Evolutionary conservation across 2,329 filamentous ascomycete genomes (phyloP), one percentile per base, ranked within the genome.

Genomic region (Chaetomiaceae sp.): DNA sequence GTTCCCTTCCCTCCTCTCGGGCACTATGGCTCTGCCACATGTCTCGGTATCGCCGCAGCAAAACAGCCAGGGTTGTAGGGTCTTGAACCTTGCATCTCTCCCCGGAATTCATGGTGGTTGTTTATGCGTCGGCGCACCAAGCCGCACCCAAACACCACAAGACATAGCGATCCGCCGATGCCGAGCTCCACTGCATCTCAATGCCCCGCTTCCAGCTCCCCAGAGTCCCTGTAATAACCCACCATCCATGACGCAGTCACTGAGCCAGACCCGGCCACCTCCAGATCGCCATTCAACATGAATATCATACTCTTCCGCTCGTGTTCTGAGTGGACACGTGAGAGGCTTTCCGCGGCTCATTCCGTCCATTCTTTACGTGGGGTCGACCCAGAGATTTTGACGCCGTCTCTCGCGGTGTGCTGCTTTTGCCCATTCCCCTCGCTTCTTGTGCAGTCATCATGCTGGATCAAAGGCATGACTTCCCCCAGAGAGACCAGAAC

Each of bases 221-320:
- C 17, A 35, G 13, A 4, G 7, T 20, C 25, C 35, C 37, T 23
- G 19, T 17, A 17, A 3, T 13, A 33, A 38, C 30, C 49, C 39
- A 33, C 20, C 13, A 20, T 44, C 37, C 42, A 51, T 51, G 48
- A 51, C 48, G 48, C 42, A 46, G 48, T 41, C 10, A 37, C 37
- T 3, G n/a, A 19, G 30, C 30, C 30, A 14, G 25, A 5, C n/a
- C 12, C 1, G 31, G 8, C 41, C 37, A 39, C 25, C 17, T 44
- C 38, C 19, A n/a, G 47, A 19, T 39, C 31, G 50, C 39, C 44
- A 51, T 48, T 21, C 2, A 14, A 42, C 20, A 46, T 51, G 37
- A 21, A 20, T 6, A 46, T 50, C 48, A 27, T 21, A 16, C 30
- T 20, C 19, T 37, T 27, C 42, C 30, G 17, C 16, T 27, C 16